Base-by-base conservation (phyloP, 371 early-diverging fungal genomes). In the Rhizopus delemar region DNA sequence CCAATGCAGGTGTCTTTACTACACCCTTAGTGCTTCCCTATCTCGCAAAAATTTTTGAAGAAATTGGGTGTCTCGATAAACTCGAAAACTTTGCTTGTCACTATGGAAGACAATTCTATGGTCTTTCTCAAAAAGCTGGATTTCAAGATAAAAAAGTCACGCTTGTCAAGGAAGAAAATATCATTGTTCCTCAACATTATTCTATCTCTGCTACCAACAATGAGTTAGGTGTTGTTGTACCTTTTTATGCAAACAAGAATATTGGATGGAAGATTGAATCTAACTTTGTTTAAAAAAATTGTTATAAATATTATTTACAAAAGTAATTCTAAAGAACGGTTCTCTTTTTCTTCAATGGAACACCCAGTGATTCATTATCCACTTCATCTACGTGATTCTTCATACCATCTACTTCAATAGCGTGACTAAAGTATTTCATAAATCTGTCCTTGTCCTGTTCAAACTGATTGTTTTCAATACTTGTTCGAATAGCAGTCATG, bases 1-100 rank as follows among this genome's bases (percentile, higher is more conserved):
- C 94, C 3, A 81, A 85, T 53, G 94, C 93, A n/a, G 97, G 98
- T 34, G 95, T 98, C 0, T 98, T 91, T 64, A 96, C 95, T 5
- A 89, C 90, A 0, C 93, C 95, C 12, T 74, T 91, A 31, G 82
- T 94, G 1, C 63, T 93, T 29, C 93, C 90, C 28, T 93, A 95
- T 67, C 79, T 96, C 35, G 96, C 93, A 34, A 86, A 91, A 43
- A 82, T 94, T 57, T 86, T 98, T 59, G 95, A 94, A 50, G 84
- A 86, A n/a, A 84, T 94, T 52, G 94, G 88, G 1, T 88, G 89
- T 13, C 75, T 97, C 45, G 91, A 93, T 57, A 75, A 73, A 54
- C 82, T 97, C 4, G 82, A 84, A 41, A 82, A 75, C 31, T 98
- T 97, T 77, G 90, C 92, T 3, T 91, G 90, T 60, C 87, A 89